phyloP scores from a whole-genome alignment of 306 rosid genomes.

The Acmispon strigosus region DNA sequence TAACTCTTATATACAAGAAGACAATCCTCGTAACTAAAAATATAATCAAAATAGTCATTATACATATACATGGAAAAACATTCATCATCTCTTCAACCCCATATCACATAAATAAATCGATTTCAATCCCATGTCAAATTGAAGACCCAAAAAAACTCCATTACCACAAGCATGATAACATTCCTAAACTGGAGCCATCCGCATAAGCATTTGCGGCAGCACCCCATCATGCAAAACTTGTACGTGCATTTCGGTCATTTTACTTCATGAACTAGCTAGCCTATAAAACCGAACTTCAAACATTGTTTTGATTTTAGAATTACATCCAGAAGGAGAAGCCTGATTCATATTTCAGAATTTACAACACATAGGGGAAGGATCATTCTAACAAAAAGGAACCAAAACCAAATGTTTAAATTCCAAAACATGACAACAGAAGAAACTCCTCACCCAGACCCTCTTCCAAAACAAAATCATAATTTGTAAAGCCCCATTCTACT shows the following conservation, averaged over 20 bases:
- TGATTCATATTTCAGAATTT: conserved; percentile 17
- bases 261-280: not conserved
- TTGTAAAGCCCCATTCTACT: conserved; percentile 23
- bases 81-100: too few species aligned
- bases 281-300: not conserved
- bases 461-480: conserved; percentile 24
- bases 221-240: not conserved
- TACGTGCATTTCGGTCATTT: not conserved
- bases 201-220: too few species aligned
- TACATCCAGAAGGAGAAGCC: not conserved
- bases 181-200: too few species aligned
- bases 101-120: too few species aligned
- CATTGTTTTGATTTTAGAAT: not conserved
- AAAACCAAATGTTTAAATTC: conserved; percentile 15
- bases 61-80: too few species aligned
- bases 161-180: too few species aligned
- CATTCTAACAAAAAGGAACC: conserved; percentile 11
- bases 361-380: conserved; percentile 9
- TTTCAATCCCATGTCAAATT: too few species aligned
- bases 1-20: too few species aligned
- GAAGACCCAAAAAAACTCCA: too few species aligned
- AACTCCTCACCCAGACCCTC: conserved; percentile 17
- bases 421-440: conserved; percentile 22
- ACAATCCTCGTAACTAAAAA: too few species aligned
- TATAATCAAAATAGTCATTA: too few species aligned